Evolutionary conservation across 257 asterid species (phyloP).

Genomic region (Salvia rosmarinus): DNA sequence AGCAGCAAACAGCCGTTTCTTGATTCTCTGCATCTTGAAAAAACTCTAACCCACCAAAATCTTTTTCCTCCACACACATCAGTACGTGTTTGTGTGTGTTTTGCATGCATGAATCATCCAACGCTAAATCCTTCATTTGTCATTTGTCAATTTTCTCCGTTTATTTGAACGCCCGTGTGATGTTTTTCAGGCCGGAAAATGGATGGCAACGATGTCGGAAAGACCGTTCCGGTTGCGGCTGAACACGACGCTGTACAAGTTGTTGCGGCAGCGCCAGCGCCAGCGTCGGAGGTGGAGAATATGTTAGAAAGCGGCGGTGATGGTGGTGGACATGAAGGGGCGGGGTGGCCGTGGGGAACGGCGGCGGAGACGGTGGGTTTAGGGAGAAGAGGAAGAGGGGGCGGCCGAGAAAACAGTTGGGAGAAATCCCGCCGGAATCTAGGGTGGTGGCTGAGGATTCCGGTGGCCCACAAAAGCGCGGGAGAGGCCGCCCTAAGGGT

Average conservation of each 20-base stretch:
- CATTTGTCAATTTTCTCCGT: neutral
- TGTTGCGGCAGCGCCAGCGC: neutral
- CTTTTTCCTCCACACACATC: conserved; percentile 14
- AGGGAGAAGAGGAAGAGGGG: conserved; percentile 41
- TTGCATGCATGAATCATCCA: conserved; percentile 27
- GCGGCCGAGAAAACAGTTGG: conserved; percentile 41
- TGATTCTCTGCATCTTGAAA: neutral
- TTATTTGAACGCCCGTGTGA: neutral
- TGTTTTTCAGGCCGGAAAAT: conserved; percentile 25
- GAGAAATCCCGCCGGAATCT: conserved; percentile 7
- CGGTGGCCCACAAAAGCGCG: conserved; percentile 34
- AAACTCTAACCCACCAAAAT: conserved; percentile 26
- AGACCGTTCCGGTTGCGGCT: neutral
- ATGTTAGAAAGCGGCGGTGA: conserved; percentile 19
- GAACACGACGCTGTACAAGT: conserved; percentile 8
- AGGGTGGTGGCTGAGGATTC: conserved; percentile 23
- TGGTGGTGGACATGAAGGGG: neutral
- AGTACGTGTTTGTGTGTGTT: neutral
- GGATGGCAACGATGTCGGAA: conserved; percentile 15
- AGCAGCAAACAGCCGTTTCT: conserved; percentile 27
- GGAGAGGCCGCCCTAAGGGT: conserved; percentile 48
- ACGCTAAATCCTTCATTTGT: neutral
- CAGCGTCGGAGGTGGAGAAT: conserved; percentile 10
- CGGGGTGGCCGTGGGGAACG: neutral
- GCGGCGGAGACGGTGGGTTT: conserved; percentile 21